Evolutionary conservation across 2,329 filamentous ascomycete species (phyloP).

Genomic region (Penicillium sp.): DNA sequence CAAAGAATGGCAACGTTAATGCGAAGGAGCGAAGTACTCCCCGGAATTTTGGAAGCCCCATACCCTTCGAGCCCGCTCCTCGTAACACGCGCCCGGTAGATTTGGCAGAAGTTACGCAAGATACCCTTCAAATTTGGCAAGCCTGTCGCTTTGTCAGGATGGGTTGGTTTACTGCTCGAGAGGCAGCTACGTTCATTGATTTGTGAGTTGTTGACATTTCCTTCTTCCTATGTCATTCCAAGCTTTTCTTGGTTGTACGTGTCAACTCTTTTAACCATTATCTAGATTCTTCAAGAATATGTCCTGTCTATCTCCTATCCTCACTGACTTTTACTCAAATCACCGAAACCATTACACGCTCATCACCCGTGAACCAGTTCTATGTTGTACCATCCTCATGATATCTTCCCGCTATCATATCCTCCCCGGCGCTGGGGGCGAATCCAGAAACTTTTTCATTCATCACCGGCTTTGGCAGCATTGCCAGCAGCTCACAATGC

Average conservation of each 20-base stretch:
- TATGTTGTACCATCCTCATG: slow-evolving; percentile 56
- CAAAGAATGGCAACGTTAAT: slow-evolving; percentile 14
- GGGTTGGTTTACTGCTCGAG: slow-evolving; percentile 57
- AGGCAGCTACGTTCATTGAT: slow-evolving; percentile 56
- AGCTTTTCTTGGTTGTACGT: neutral
- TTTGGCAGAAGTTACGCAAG: slow-evolving; percentile 30
- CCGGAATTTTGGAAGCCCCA: slow-evolving; percentile 18
- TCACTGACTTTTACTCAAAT: slow-evolving; percentile 51
- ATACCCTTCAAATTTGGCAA: slow-evolving; percentile 49
- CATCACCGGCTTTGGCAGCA: slow-evolving; percentile 57
- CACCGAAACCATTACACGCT: slow-evolving; percentile 51
- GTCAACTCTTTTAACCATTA: neutral
- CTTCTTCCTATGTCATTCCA: neutral
- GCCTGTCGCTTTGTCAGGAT: slow-evolving; percentile 55
- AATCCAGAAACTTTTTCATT: slow-evolving; percentile 54
- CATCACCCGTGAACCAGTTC: slow-evolving; percentile 53
- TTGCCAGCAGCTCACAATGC: slow-evolving; percentile 54
- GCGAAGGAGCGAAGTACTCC: slow-evolving; percentile 13
- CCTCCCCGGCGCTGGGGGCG: slow-evolving; percentile 43
- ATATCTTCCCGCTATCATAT: slow-evolving; percentile 55
- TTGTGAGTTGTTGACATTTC: slow-evolving; percentile 32
- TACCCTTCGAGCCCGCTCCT: slow-evolving; percentile 19
- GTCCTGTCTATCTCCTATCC: slow-evolving; percentile 52
- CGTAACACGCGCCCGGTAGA: slow-evolving; percentile 28
- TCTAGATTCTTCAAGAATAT: slow-evolving; percentile 52